Conservation (phyloP, 2,329 filamentous ascomycete species). For the Ophiocordyceps polyrhachis-furcata region DNA sequence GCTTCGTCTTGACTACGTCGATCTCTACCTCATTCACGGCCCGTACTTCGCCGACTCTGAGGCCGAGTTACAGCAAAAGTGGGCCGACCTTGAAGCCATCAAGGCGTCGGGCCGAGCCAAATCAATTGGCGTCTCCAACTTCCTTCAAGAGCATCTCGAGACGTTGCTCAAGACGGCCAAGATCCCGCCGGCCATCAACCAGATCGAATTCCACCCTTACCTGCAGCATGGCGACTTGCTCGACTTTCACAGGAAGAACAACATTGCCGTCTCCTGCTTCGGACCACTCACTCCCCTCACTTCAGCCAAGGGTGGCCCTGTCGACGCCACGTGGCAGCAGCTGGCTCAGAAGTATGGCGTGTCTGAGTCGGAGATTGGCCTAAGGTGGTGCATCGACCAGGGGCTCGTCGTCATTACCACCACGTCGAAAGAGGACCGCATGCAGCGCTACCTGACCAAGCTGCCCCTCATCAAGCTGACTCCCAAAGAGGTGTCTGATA, state of each 20-base stretch:
- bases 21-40: slow-evolving; percentile 48
- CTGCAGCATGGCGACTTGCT: slow-evolving; percentile 44
- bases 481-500: slow-evolving; percentile 35
- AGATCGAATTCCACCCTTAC: slow-evolving; percentile 69
- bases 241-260: slow-evolving; percentile 34
- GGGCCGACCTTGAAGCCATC: slow-evolving; percentile 46
- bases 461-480: slow-evolving; percentile 38
- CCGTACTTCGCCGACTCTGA: slow-evolving; percentile 32
- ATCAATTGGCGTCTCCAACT: slow-evolving; percentile 68
- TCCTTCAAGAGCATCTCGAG: slow-evolving; percentile 36
- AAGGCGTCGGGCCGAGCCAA: slow-evolving; percentile 44
- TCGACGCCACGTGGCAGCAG: slow-evolving; percentile 29
- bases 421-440: slow-evolving; percentile 35
- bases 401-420: slow-evolving; percentile 41
- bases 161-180: slow-evolving; percentile 37
- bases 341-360: slow-evolving; percentile 41
- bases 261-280: slow-evolving; percentile 38
- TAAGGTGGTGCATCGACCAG: slow-evolving; percentile 43
- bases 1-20: slow-evolving; percentile 51
- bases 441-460: slow-evolving; percentile 34
- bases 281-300: slow-evolving; percentile 33
- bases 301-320: slow-evolving; percentile 28
- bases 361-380: slow-evolving; percentile 32
- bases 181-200: slow-evolving; percentile 51
- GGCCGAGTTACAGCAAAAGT: slow-evolving; percentile 35